Percentiles rank a stretch among this genome's conserved stretches.
These are phyloP conservation scores for Pseudomassariella vexata DNA, from an alignment of 2,329 filamentous ascomycete species.

Conservation along the genomic window DNA sequence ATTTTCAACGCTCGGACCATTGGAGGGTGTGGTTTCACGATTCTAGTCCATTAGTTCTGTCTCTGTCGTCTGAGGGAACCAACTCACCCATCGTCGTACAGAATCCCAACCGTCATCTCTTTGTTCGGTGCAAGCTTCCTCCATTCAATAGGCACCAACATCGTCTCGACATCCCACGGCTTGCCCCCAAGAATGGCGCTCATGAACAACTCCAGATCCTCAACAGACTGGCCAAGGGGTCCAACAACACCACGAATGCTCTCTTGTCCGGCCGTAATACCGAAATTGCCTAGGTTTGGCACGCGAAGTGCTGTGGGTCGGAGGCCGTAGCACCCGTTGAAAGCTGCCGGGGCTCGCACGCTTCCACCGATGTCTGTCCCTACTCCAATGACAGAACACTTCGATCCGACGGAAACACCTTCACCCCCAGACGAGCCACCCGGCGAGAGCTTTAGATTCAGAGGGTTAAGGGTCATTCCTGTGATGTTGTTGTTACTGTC, in stretches of 20 bases:
- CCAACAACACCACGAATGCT: slow-evolving; percentile 44
- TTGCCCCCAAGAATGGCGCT: slow-evolving; percentile 24
- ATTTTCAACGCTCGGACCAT: slow-evolving; percentile 50
- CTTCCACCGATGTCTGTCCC: slow-evolving; percentile 48
- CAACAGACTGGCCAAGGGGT: slow-evolving; percentile 46
- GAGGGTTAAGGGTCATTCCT: slow-evolving; percentile 49
- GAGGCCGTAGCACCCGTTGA: slow-evolving; percentile 38
- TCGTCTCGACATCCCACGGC: slow-evolving; percentile 20
- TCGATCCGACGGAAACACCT: slow-evolving; percentile 45
- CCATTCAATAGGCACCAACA: slow-evolving; percentile 16
- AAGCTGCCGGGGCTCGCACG: slow-evolving; percentile 40
- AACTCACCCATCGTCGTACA: too few relatives aligned
- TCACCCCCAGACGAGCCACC: slow-evolving; percentile 54
- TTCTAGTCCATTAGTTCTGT: slow-evolving; percentile 56
- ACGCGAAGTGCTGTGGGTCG: slow-evolving; percentile 36
- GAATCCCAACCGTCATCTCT: slow-evolving; percentile 4
- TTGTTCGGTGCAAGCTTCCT: slow-evolving; percentile 3
- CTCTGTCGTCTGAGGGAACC: slow-evolving; percentile 23
- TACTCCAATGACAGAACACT: slow-evolving; percentile 47
- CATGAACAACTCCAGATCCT: slow-evolving; percentile 37
- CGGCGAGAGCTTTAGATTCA: slow-evolving; percentile 41
- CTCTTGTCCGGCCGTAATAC: slow-evolving; percentile 34
- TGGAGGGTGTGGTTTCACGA: slow-evolving; percentile 56
- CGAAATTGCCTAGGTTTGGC: slow-evolving; percentile 31
- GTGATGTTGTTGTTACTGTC: slow-evolving; percentile 2